phyloP scores from a whole-genome alignment of 305 asterid genomes.

The Fraxinus floribunda region DNA sequence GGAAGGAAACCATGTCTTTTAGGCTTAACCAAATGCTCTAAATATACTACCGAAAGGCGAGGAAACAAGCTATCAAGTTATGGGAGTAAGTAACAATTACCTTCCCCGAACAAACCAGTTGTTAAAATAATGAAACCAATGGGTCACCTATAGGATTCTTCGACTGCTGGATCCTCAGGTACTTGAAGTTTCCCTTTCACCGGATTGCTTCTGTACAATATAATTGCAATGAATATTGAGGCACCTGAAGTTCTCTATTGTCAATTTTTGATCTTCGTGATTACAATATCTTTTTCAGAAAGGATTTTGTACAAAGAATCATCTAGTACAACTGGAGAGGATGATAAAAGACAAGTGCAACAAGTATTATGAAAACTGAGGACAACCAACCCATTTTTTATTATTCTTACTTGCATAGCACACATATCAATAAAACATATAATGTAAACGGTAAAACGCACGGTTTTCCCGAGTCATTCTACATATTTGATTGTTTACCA shows the following conservation, averaged over 20 bases:
- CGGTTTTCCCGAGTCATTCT: too few relatives aligned
- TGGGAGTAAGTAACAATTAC: slow-evolving; percentile 19
- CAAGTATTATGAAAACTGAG: not conserved
- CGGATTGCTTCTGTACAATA: slow-evolving; percentile 48
- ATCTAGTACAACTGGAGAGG: not conserved
- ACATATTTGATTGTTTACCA: too few relatives aligned
- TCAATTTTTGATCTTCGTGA: slow-evolving; percentile 46
- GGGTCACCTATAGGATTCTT: slow-evolving; percentile 55
- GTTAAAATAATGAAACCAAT: slow-evolving; percentile 61
- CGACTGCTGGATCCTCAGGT: slow-evolving; percentile 44
- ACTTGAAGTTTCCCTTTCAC: slow-evolving; percentile 61
- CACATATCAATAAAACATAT: too few relatives aligned
- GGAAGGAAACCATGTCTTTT: not conserved
- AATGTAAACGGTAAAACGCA: too few relatives aligned
- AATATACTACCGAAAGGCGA: not conserved
- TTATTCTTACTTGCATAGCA: too few relatives aligned
- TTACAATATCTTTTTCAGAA: not conserved
- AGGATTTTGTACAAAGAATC: not conserved
- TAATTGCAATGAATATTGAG: slow-evolving; percentile 44
- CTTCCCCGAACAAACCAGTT: slow-evolving; percentile 81
- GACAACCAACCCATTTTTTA: not conserved
- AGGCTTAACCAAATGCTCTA: not conserved
- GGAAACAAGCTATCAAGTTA: not conserved
- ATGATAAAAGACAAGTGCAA: not conserved
- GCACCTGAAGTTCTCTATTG: slow-evolving; percentile 48